Base-by-base conservation (phyloP, 208 protist species). In the Wallacemonas sp. region DNA sequence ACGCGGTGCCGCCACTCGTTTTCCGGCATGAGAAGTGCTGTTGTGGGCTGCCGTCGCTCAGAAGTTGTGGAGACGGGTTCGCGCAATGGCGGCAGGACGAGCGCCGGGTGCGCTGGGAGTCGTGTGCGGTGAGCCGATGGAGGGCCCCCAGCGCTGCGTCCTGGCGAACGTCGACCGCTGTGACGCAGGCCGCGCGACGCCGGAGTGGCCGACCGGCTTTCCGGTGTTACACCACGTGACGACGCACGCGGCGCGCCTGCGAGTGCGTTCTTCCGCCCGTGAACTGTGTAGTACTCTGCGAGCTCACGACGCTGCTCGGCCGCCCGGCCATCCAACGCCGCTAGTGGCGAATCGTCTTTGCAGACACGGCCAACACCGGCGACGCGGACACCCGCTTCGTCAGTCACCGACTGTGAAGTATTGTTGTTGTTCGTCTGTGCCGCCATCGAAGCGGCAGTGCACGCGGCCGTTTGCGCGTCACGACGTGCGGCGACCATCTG, bases 241-340 rank as follows among this genome's bases (percentile, higher is more conserved):
- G 46, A 27, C 9, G 46, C 42, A n/a, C 42, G 42, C 12, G 55
- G 60, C 1, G 54, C 24, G 26, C 33, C 42, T 19, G 50, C 12
- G 26, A 63, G 5, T 3, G 60, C 54, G 17, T 63, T 59, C 33
- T 54, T 64, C 27, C 46, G 50, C 1, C 52, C 42, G 10, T 32
- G 53, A 5, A 46, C 29, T 22, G 45, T 59, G 44, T 64, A 59
- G 27, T 59, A 68, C 4, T 34, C 15, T 13, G 52, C 50, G 2
- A 69, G 44, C 12, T 32, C 22, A 12, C 41, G 54, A 34, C 27
- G 22, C 24, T 72, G 42, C 15, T 34, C 30, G 53, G 36, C 32
- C 6, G 22, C 27, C 48, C 34, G 19, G 24, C 42, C 63, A 2
- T 27, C 50, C 29, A 57, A n/a, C 8, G n/a, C 10, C 15, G 50